Evolutionary conservation across 1,284 basidiomycete species (phyloP).

Genomic region (Macrocybe sp.): DNA sequence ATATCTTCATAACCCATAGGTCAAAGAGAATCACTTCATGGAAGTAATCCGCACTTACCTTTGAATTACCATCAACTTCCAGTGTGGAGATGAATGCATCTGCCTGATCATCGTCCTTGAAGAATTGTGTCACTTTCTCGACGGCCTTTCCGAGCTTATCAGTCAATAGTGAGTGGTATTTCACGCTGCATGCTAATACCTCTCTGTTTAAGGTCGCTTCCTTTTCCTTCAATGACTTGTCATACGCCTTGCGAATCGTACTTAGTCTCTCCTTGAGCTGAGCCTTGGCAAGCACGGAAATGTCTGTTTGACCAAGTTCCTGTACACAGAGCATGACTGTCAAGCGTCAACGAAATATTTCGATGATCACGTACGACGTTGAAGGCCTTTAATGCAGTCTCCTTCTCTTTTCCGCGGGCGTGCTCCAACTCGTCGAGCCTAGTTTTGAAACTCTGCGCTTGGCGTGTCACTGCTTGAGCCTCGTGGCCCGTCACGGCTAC

Average conservation of each 20-base stretch:
- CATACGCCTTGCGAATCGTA: constrained; percentile 76
- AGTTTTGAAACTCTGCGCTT: constrained; percentile 62
- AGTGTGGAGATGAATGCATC: constrained; percentile 67
- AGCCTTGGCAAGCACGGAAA: constrained; percentile 82
- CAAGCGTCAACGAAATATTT: background rate
- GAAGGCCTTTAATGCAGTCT: constrained; percentile 79
- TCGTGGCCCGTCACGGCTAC: constrained; percentile 95
- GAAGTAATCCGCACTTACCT: constrained; percentile 39
- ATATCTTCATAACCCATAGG: constrained; percentile 38
- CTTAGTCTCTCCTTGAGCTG: constrained; percentile 75
- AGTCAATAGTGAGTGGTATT: background rate
- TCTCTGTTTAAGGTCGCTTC: constrained; percentile 77
- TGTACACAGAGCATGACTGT: constrained; percentile 23
- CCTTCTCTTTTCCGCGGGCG: constrained; percentile 77
- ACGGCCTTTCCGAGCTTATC: constrained; percentile 41
- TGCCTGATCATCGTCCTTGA: constrained; percentile 71
- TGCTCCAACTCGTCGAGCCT: constrained; percentile 65
- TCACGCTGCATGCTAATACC: constrained; percentile 35
- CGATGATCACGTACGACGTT: constrained; percentile 53
- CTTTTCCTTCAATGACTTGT: constrained; percentile 82
- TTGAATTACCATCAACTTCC: constrained; percentile 76
- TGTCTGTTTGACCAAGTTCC: constrained; percentile 89
- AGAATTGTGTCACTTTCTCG: constrained; percentile 68
- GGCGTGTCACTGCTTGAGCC: constrained; percentile 75
- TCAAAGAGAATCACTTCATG: background rate